Base-by-base conservation (phyloP, 805 yeast genomes). In the Candida mattraensis region DNA sequence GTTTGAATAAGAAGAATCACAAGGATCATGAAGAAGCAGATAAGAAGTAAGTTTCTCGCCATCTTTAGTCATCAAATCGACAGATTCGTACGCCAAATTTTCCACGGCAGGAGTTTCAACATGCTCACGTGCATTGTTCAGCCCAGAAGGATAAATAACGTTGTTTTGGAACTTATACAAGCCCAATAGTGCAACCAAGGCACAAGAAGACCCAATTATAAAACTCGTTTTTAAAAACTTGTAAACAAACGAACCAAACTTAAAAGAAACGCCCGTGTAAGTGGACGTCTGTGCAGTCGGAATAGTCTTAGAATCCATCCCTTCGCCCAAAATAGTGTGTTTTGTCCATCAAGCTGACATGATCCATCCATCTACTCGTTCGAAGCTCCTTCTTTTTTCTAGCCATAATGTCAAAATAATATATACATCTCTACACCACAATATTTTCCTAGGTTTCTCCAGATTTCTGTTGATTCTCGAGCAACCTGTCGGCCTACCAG, bases 101-200 rank as follows among this genome's bases (percentile, higher is more conserved):
- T 72, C 78, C 32, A 67, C 67, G 44, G 74, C 86, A 0, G 99
- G 99, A 1, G 84, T 83, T 23, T 83, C 88, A 7, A 89, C 93
- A 50, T 61, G 21, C 45, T 74, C 66, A 73, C 74, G 67, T 3
- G 91, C 95, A 35, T 80, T 83, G 42, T 88, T 87, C 31, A 87
- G 69, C 44, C 74, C 68, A 3, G 95, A 75, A 1, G 98, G 97
- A 55, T 91, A 91, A n/a, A 91, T 80, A 33, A 93, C 56, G 24
- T 67, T 65, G 34, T 69, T 64, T 56, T 88, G 96, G 54, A 64
- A 78, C 10, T 68, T 53, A 59, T 84, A 84, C 15, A 84, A 56
- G 1, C 78, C 78, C 4, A 69, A 49, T 16, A 81, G 58, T 4
- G 70, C 70, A 5, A 71, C 50, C 1, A 70, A 58, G 0, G 76